Conservation (phyloP, 108 stramenopile genomes). For the Cyclostephanos tholiformis region DNA sequence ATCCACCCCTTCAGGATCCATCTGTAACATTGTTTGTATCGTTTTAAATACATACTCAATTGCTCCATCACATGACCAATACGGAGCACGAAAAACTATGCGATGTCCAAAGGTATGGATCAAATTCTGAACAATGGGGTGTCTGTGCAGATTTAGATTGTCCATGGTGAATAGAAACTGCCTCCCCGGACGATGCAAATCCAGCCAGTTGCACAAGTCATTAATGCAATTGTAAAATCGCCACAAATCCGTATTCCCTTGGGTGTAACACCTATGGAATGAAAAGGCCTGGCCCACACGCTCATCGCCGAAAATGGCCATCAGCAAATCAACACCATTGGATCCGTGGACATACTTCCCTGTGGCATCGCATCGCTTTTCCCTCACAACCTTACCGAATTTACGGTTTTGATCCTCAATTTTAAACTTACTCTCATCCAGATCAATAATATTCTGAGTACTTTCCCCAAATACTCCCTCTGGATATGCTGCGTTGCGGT, state of each 20-base stretch:
- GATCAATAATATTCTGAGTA: not conserved
- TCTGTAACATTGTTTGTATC: conserved; percentile 16
- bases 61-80: conserved; percentile 38
- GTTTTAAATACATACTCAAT: conserved; percentile 46
- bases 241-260: conserved; percentile 14
- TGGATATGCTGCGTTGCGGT: not conserved
- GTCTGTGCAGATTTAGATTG: conserved; percentile 36
- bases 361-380: too few species aligned
- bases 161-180: conserved; percentile 33
- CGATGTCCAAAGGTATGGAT: conserved; percentile 25
- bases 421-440: conserved; percentile 2
- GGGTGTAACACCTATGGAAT: conserved; percentile 16
- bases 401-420: not conserved
- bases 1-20: not conserved
- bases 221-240: conserved; percentile 28
- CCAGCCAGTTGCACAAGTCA: conserved; percentile 15
- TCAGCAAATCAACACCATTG: conserved; percentile 15
- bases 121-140: conserved; percentile 17
- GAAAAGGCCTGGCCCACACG: not conserved
- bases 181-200: not conserved
- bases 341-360: conserved; percentile 4
- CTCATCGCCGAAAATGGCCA: conserved; percentile 23
- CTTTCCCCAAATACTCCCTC: not conserved
- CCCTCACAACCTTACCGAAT: too few species aligned
- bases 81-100: conserved; percentile 32